phyloP scores from a whole-genome alignment of 768 basidiomycete species.

The Amanita rubescens region DNA sequence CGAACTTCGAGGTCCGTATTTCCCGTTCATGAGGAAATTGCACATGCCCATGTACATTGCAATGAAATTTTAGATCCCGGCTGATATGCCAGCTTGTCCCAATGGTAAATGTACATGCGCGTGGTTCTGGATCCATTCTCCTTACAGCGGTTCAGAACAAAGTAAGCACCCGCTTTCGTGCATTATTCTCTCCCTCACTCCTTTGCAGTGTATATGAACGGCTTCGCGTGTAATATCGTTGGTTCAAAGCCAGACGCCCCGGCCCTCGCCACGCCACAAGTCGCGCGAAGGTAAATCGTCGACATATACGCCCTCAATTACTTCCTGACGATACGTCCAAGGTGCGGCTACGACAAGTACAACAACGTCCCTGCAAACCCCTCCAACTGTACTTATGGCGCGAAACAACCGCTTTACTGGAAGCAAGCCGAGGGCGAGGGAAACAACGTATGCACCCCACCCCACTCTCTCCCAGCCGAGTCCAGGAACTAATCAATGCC shows the following conservation, averaged over 20 bases:
- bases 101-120: conserved; percentile 40
- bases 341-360: conserved; percentile 36
- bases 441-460: too few relatives aligned
- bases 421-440: too few relatives aligned
- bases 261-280: too few relatives aligned
- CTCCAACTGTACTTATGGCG: conserved; percentile 42
- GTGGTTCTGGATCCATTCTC: conserved; percentile 38
- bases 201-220: not conserved
- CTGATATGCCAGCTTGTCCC: conserved; percentile 32
- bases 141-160: conserved; percentile 16
- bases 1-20: too few relatives aligned
- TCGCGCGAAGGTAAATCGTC: too few relatives aligned
- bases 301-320: not conserved
- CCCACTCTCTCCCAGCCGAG: too few relatives aligned
- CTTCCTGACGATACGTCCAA: conserved; percentile 6
- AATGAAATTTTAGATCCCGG: not conserved
- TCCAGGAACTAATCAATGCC: too few relatives aligned
- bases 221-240: too few relatives aligned
- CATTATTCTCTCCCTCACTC: not conserved
- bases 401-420: conserved; percentile 19
- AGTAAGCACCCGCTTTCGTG: conserved; percentile 3
- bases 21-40: too few relatives aligned
- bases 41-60: too few relatives aligned
- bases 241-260: too few relatives aligned
- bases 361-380: conserved; percentile 23